phyloP scores from a whole-genome alignment of 169 alveolate species.

The Plasmodium blacklocki region DNA sequence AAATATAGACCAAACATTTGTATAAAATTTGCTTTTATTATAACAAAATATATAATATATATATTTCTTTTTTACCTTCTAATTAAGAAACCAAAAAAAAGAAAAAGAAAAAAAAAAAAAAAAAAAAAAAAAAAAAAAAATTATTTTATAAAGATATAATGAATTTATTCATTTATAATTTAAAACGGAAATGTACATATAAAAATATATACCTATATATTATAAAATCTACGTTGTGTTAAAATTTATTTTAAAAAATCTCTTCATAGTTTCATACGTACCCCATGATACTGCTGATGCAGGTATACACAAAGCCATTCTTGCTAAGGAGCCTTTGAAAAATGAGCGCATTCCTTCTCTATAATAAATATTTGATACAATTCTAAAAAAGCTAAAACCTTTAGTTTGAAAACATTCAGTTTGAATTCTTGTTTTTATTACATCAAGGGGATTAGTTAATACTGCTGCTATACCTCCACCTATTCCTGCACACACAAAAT shows the following conservation, averaged over 20 bases:
- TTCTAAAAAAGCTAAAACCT: conserved; percentile 76
- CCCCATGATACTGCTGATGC: conserved; percentile 98
- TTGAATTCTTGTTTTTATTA: conserved; percentile 96
- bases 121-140: conserved; percentile 3
- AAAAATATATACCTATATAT: neutral
- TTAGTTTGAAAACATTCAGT: conserved; percentile 90
- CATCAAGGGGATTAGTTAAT: conserved; percentile 97
- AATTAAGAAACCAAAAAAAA: conserved; percentile 28
- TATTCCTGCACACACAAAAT: conserved; percentile 92
- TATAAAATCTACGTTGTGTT: conserved; percentile 32
- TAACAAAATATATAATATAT: neutral
- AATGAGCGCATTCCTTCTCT: conserved; percentile 92
- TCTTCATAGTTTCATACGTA: conserved; percentile 93
- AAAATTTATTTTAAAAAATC: conserved; percentile 62
- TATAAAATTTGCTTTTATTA: too few species aligned
- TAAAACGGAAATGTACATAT: neutral
- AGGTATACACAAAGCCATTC: conserved; percentile 92
- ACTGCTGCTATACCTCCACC: conserved; percentile 97
- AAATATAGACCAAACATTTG: too few species aligned
- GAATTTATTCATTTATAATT: too few species aligned
- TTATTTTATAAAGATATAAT: conserved; percentile 6
- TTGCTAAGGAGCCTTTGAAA: conserved; percentile 92
- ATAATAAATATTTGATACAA: conserved; percentile 81
- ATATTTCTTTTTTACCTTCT: neutral
- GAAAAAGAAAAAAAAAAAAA: conserved; percentile 31